Conservation (phyloP, 805 yeast genomes). For the Tetrapisispora phaffii region DNA sequence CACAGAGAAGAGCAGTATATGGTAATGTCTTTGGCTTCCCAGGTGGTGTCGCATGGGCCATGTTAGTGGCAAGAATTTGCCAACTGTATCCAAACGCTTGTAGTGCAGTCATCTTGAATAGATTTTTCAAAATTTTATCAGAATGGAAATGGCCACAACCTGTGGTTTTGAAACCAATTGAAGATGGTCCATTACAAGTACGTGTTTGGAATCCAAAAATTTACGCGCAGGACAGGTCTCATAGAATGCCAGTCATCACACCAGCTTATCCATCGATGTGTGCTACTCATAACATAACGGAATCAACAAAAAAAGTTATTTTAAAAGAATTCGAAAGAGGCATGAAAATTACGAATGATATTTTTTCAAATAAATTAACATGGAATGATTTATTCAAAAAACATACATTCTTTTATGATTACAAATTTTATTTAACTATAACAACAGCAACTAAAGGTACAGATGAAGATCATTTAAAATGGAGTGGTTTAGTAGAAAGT, state of each 20-base stretch:
- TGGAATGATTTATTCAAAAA: conserved; percentile 74
- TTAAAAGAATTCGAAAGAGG: conserved; percentile 75
- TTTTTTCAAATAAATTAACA: conserved; percentile 46
- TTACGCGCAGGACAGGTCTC: conserved; percentile 81
- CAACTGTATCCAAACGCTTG: conserved; percentile 95
- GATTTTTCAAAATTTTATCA: conserved; percentile 75
- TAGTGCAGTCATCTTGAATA: conserved; percentile 80
- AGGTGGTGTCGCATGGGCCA: conserved; percentile 99
- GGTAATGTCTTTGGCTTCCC: conserved; percentile 96
- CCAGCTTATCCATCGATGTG: conserved; percentile 94
- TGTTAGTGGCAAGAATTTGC: conserved; percentile 96
- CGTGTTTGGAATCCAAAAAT: conserved; percentile 94
- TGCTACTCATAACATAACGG: conserved; percentile 91
- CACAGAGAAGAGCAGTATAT: conserved; percentile 86
- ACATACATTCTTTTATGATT: conserved; percentile 73
- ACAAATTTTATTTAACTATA: conserved; percentile 78
- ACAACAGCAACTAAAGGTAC: conserved; percentile 66
- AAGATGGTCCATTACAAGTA: conserved; percentile 94
- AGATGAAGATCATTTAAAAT: conserved; percentile 75
- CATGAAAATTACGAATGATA: conserved; percentile 55
- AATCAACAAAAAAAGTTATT: conserved; percentile 77
- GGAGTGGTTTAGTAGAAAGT: conserved; percentile 91
- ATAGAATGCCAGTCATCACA: conserved; percentile 94
- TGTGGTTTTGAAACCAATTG: conserved; percentile 81
- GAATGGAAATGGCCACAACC: conserved; percentile 99